These are phyloP conservation scores for Rhododendron kiyosumense DNA, from an alignment of 148 eudicot genomes.

Conservation along the genomic window DNA sequence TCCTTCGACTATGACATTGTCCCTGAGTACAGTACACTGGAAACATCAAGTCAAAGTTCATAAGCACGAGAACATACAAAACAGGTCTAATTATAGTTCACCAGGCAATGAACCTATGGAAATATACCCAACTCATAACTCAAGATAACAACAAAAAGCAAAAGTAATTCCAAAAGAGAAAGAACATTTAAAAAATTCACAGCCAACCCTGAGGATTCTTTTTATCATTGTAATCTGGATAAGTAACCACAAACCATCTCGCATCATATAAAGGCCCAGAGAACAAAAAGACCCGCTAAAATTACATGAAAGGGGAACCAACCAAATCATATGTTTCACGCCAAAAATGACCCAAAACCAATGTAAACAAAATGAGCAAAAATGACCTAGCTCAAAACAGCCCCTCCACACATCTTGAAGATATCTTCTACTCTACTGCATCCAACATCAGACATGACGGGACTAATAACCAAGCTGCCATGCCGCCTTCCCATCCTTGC, in stretches of 20 bases:
- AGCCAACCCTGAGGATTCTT: neutral
- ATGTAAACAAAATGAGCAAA: neutral
- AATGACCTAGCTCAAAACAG: neutral
- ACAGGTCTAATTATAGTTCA: neutral
- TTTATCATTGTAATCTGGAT: neutral
- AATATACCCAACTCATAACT: neutral
- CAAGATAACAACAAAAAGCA: neutral
- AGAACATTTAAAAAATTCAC: neutral
- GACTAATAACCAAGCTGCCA: neutral
- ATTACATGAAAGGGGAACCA: neutral
- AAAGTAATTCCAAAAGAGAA: neutral
- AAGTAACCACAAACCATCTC: neutral
- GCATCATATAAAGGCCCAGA: neutral
- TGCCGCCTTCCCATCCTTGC: neutral
- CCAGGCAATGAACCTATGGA: neutral
- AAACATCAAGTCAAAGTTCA: conserved; percentile 72
- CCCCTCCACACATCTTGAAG: neutral
- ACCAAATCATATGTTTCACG: neutral
- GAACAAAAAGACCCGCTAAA: neutral
- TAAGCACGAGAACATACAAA: conserved; percentile 39
- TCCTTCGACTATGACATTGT: conserved; percentile 56
- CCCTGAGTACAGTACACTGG: conserved; percentile 94
- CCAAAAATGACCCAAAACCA: neutral
- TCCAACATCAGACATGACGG: neutral
- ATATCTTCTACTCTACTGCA: no score